Evolutionary conservation across 192 early-diverging fungal species (phyloP), one percentile per base, ranked within the genome.

Genomic region (Cladochytrium replicatum): DNA sequence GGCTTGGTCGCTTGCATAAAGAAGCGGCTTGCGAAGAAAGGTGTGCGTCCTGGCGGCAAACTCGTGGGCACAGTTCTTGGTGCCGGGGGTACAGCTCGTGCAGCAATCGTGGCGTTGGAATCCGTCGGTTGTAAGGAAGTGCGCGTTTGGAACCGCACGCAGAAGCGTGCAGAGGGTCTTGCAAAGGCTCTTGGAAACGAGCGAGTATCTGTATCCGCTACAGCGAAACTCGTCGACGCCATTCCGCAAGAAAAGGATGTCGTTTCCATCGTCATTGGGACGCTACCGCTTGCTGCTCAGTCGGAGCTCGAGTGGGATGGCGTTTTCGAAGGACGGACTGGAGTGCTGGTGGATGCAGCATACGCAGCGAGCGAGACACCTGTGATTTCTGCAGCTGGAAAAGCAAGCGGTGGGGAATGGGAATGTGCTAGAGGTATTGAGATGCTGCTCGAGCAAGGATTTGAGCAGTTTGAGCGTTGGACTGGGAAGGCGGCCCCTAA

Each of bases 301-400:
- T 34, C 61, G 11, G 81, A 84, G 39, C 52, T 86, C 27, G 66
- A 50, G 24, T 43, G 77, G 31, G 70, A 82, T 11, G 30, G 31
- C 15, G 39, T 78, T 46, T 79, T 74, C 55, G 34, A 40, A 17
- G 58, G 48, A 13, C 66, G 52, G 22, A 43, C 29, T 4, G 90
- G 92, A 3, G 78, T 95, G 6, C 79, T 88, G 1, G 72, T 93
- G 21, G 95, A 99, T 43, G 82, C 97, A 87, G 92, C 93, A 15
- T 97, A 97, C 64, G 82, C 87, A 40, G 91, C 95, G 32, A 63
- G 82, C 6, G 68, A 81, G 42, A 99, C 95, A 0, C 71, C 77
- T n/a, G 67, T 95, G 40, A 46, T 99, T 22, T 50, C 65, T 52
- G 71, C 80, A 50, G 78, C 85, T 6, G 65, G 63, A 1, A 49